Evolutionary conservation across 2,329 filamentous ascomycete genomes (phyloP).

Genomic region (Xylaria sp.): DNA sequence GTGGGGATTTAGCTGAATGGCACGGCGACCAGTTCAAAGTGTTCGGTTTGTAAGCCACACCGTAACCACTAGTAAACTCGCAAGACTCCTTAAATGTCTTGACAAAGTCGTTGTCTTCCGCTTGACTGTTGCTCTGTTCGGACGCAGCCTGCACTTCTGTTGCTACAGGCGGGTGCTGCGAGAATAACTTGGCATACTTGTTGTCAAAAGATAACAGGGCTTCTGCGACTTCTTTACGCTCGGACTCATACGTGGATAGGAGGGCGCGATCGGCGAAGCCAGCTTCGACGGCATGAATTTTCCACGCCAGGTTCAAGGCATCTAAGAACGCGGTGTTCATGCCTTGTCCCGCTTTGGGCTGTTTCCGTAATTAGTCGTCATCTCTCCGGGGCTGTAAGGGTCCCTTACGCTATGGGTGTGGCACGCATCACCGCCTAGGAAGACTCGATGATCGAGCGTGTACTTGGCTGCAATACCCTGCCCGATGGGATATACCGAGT

Average conservation of each 20-base stretch:
- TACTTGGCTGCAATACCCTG: slow-evolving; percentile 72
- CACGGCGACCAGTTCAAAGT: slow-evolving; percentile 77
- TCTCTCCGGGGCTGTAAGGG: neutral
- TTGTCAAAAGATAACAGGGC: slow-evolving; percentile 84
- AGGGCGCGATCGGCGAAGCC: slow-evolving; percentile 77
- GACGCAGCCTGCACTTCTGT: slow-evolving; percentile 72
- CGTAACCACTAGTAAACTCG: slow-evolving; percentile 91
- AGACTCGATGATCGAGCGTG: slow-evolving; percentile 69
- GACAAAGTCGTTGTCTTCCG: slow-evolving; percentile 77
- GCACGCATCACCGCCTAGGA: slow-evolving; percentile 77
- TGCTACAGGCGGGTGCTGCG: slow-evolving; percentile 72
- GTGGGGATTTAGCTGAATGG: slow-evolving; percentile 70
- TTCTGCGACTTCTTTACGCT: slow-evolving; percentile 84
- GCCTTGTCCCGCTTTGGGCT: slow-evolving; percentile 77
- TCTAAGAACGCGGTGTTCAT: slow-evolving; percentile 83
- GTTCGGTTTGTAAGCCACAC: slow-evolving; percentile 83
- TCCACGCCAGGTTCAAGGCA: slow-evolving; percentile 91
- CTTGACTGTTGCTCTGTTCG: slow-evolving; percentile 33
- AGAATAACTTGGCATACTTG: slow-evolving; percentile 88
- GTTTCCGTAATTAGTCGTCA: slow-evolving; percentile 41
- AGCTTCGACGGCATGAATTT: slow-evolving; percentile 86
- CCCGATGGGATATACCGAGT: slow-evolving; percentile 75
- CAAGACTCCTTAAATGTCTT: slow-evolving; percentile 89
- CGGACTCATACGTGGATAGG: slow-evolving; percentile 82
- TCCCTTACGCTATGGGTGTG: slow-evolving; percentile 73